These are phyloP conservation scores for Hyphodiscus sp. DNA, from an alignment of 2,329 filamentous ascomycete species.

Conservation along the genomic window DNA sequence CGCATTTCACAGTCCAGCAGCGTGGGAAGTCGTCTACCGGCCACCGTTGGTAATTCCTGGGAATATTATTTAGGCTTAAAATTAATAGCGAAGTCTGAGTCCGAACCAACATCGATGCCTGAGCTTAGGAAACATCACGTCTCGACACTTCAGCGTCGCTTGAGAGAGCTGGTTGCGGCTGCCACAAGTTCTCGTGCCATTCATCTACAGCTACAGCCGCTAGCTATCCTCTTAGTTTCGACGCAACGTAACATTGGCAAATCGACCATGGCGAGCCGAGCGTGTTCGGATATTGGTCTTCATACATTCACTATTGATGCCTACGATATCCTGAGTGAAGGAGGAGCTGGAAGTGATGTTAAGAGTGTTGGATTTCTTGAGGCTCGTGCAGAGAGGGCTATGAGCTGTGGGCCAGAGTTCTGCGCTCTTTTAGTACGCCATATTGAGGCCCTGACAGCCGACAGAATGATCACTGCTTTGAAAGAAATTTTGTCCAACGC, in stretches of 20 bases:
- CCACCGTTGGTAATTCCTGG: conserved; percentile 72
- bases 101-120: conserved; percentile 34
- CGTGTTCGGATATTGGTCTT: conserved; percentile 82
- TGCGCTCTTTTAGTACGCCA: conserved; percentile 84
- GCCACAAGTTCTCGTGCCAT: conserved; percentile 84
- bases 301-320: conserved; percentile 86
- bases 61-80: conserved; percentile 82
- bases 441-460: conserved; percentile 83
- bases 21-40: conserved; percentile 73
- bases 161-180: conserved; percentile 80
- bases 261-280: conserved; percentile 65
- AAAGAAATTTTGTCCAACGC: conserved; percentile 76
- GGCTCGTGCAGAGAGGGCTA: conserved; percentile 78
- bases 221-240: conserved; percentile 82
- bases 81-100: conserved; percentile 48
- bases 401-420: conserved; percentile 78
- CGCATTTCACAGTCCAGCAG: conserved; percentile 90
- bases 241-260: conserved; percentile 94
- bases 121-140: conserved; percentile 45
- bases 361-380: conserved; percentile 91
- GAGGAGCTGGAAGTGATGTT: conserved; percentile 79
- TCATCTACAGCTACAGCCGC: conserved; percentile 77
- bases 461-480: conserved; percentile 79
- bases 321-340: conserved; percentile 91
- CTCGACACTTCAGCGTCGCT: conserved; percentile 57